phyloP scores from a whole-genome alignment of 2,329 filamentous ascomycete species.

The Aspergillus bombycis region DNA sequence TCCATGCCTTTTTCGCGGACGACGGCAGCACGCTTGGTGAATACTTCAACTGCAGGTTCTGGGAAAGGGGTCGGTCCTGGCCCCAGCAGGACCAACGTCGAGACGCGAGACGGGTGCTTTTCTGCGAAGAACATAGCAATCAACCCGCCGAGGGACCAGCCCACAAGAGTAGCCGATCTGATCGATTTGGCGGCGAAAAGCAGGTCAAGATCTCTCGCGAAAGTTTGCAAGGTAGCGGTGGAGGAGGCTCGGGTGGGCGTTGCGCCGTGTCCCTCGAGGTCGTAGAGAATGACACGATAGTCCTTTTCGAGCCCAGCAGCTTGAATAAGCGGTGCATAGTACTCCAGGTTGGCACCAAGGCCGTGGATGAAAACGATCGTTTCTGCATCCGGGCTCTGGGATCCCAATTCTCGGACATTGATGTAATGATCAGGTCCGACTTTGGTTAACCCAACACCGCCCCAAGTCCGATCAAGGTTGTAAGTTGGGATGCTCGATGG shows the following conservation, averaged over 20 bases:
- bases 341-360: conserved; percentile 52
- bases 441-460: conserved; percentile 37
- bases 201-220: conserved; percentile 46
- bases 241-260: conserved; percentile 55
- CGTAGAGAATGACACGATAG: conserved; percentile 50
- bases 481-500: conserved; percentile 31
- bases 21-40: conserved; percentile 33
- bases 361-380: conserved; percentile 59
- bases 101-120: conserved; percentile 44
- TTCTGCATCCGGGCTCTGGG: conserved; percentile 14
- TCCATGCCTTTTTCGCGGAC: conserved; percentile 52
- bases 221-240: conserved; percentile 47
- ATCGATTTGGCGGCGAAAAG: not conserved
- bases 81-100: conserved; percentile 52
- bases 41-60: conserved; percentile 13
- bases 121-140: conserved; percentile 50
- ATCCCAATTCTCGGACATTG: conserved; percentile 29
- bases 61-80: conserved; percentile 53
- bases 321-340: conserved; percentile 50
- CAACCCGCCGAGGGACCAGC: conserved; percentile 57
- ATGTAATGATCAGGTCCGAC: conserved; percentile 45
- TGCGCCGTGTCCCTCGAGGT: conserved; percentile 61
- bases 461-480: conserved; percentile 33
- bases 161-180: conserved; percentile 47
- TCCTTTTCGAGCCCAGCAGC: conserved; percentile 29